Evolutionary conservation across 768 basidiomycete species (phyloP).

Genomic region (Leccinum rimulosum): DNA sequence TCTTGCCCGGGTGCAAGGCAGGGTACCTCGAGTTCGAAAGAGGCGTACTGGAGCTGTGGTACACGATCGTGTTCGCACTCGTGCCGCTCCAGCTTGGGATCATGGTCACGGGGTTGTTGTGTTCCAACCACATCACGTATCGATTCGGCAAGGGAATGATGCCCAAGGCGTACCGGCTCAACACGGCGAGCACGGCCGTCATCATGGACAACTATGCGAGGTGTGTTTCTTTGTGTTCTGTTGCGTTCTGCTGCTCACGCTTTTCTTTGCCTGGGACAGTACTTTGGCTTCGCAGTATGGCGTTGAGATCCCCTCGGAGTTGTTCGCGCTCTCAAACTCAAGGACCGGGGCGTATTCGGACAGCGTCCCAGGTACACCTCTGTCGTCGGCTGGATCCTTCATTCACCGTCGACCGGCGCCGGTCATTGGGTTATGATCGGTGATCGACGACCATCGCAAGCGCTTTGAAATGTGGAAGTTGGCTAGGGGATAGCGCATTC

Average conservation of each 20-base stretch:
- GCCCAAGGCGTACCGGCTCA: conserved; percentile 78
- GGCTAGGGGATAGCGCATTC: neutral
- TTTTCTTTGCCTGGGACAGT: conserved; percentile 32
- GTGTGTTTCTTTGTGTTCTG: conserved; percentile 36
- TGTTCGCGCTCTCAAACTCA: conserved; percentile 58
- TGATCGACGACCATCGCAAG: neutral
- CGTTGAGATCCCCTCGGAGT: conserved; percentile 56
- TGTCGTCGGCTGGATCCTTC: conserved; percentile 13
- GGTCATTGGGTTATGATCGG: neutral
- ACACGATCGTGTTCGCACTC: conserved; percentile 58
- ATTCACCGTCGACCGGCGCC: neutral
- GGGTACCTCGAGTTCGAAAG: conserved; percentile 59
- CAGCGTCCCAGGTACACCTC: conserved; percentile 30
- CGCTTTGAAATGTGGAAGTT: neutral
- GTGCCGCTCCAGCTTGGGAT: conserved; percentile 66
- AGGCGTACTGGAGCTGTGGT: conserved; percentile 58
- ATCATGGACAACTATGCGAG: conserved; percentile 85
- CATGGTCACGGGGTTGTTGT: conserved; percentile 64
- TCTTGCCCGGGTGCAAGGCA: conserved; percentile 72
- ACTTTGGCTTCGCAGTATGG: conserved; percentile 78
- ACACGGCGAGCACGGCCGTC: conserved; percentile 70
- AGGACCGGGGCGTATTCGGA: conserved; percentile 41
- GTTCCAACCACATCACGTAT: conserved; percentile 83
- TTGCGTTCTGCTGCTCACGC: neutral
- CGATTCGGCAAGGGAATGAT: conserved; percentile 88